Base-by-base conservation (phyloP, 305 asterid species). In the Andrographis paniculata region DNA sequence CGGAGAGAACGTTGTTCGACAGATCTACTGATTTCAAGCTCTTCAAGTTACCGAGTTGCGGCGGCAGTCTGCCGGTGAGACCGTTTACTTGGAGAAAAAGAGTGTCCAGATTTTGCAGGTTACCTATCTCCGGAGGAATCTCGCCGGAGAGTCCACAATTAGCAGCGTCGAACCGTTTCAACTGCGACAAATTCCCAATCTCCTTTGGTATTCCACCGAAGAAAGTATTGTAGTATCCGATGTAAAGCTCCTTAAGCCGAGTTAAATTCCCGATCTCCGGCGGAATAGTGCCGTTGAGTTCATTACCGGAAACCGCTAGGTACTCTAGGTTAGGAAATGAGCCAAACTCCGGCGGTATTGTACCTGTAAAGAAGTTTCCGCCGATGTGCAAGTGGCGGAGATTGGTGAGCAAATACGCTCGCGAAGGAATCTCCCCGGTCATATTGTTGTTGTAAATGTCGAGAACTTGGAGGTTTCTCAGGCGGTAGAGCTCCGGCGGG, bases 11-110 rank as follows among this genome's bases (percentile, higher is more conserved):
- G 33, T 87, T 87, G 65, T 87, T 87, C 0, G 94, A 83, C 45
- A 87, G 82, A 78, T 87, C 96, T 78, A 87, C 56, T 2, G 96
- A 87, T 72, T 81, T 80, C 47, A 87, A 58, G 67, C 74, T 72
- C 35, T 65, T 83, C 14, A 87, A 50, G 51, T 59, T 37, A 17
- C 95, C 95, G 1, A 87, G 70, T 72, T 83, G 93, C 40, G 77
- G 67, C 13, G 69, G 68, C 56, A 87, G 40, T 3, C 74, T 50
- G 9, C 93, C 95, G n/a, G n/a, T n/a, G 67, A 12, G 69, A 68
- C 56, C 83, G 40, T 3, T 73, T 50, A 9, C 93, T 93, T 87
- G 96, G 36, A 87, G 75, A 61, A 87, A 87, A 4, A 87, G 81
- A 1, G 96, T 74, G 45, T 87, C 94, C 11, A 87, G 69, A 6